Evolutionary conservation across 306 rosid species (phyloP).

Genomic region (Luffa aegyptiaca): DNA sequence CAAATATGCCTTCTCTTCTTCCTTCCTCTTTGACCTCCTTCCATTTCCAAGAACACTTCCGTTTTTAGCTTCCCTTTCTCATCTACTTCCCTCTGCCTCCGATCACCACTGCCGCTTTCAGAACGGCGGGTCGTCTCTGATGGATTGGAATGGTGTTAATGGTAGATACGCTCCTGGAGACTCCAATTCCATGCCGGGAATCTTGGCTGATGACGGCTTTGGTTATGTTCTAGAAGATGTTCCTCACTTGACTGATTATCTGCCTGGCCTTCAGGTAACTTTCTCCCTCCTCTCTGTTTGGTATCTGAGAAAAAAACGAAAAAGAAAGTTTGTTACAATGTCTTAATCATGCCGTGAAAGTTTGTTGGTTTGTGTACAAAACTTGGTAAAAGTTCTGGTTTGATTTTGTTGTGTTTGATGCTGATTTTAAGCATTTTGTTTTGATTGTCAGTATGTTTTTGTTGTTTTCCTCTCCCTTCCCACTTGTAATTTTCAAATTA

Average conservation of each 20-base stretch:
- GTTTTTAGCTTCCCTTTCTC: not conserved
- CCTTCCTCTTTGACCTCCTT: not conserved
- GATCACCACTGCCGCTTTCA: too few relatives aligned
- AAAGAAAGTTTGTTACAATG: too few relatives aligned
- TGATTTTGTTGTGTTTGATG: not conserved
- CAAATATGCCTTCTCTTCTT: not conserved
- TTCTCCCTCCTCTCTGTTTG: not conserved
- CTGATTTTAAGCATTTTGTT: not conserved
- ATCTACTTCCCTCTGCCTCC: not conserved
- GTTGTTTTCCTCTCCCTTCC: not conserved
- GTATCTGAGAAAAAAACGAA: too few relatives aligned
- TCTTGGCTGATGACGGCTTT: not conserved
- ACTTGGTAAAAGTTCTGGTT: too few relatives aligned
- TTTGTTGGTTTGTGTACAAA: too few relatives aligned
- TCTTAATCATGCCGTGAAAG: not conserved
- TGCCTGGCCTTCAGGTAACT: not conserved
- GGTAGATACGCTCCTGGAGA: not conserved
- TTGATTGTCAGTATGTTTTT: not conserved
- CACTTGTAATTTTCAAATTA: not conserved
- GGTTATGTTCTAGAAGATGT: constrained; percentile 5
- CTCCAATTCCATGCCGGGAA: too few relatives aligned
- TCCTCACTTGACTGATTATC: constrained; percentile 9
- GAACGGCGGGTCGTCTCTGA: not conserved
- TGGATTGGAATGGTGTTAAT: not conserved
- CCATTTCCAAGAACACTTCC: not conserved